Evolutionary conservation across 2,329 filamentous ascomycete species (phyloP).

Genomic region (Chalara sp.): DNA sequence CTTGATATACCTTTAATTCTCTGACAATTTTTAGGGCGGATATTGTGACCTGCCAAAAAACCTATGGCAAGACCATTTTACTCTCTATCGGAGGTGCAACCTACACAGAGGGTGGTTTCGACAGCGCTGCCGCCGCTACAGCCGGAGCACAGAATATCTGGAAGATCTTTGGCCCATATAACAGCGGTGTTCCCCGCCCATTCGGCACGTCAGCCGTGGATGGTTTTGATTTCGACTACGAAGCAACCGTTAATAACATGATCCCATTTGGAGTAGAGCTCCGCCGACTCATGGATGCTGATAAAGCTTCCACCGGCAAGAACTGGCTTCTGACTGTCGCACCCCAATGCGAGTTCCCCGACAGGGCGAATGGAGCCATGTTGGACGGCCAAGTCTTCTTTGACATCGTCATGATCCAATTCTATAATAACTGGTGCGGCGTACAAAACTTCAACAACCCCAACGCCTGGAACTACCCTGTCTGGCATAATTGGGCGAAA

Average conservation of each 20-base stretch:
- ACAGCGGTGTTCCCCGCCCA: constrained; percentile 47
- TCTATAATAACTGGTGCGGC: constrained; percentile 50
- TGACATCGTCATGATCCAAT: constrained; percentile 35
- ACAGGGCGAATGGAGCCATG: constrained; percentile 50
- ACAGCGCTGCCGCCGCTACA: constrained; percentile 42
- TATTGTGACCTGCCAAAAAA: constrained; percentile 53
- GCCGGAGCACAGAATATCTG: constrained; percentile 57
- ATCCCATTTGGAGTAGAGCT: constrained; percentile 52
- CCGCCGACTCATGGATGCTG: constrained; percentile 46
- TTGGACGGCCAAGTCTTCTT: constrained; percentile 43
- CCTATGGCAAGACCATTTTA: constrained; percentile 61
- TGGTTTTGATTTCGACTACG: constrained; percentile 74
- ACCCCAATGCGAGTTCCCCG: constrained; percentile 63
- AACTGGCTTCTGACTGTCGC: constrained; percentile 56
- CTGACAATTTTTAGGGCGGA: constrained; percentile 28
- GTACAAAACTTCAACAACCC: constrained; percentile 43
- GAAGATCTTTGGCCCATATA: constrained; percentile 60
- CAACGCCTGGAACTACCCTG: constrained; percentile 52
- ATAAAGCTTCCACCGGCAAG: constrained; percentile 33
- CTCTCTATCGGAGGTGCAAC: constrained; percentile 67
- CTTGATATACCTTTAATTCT: background rate
- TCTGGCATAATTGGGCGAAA: constrained; percentile 62
- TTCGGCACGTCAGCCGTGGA: constrained; percentile 62
- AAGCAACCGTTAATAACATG: constrained; percentile 51
- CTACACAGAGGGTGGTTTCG: constrained; percentile 63